Conservation (phyloP, 1,284 basidiomycete species). For the Trametes hirsuta region DNA sequence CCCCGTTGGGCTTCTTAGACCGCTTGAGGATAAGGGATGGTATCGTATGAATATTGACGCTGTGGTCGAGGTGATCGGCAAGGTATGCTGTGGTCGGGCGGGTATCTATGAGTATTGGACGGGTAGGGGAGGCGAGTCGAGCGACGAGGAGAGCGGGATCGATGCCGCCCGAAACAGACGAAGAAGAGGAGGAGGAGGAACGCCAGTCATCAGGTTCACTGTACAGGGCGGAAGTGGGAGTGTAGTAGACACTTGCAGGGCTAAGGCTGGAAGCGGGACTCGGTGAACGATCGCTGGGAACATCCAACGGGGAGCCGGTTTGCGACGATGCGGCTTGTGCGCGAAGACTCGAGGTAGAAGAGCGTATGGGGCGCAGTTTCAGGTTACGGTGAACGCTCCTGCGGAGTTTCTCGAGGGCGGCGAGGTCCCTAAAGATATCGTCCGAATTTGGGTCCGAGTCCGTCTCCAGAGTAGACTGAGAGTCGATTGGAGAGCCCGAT, state of each 20-base stretch:
- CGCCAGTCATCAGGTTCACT: constrained; percentile 31
- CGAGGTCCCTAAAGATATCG: constrained; percentile 68
- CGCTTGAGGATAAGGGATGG: constrained; percentile 87
- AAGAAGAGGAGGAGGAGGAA: constrained; percentile 29
- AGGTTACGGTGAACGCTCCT: constrained; percentile 74
- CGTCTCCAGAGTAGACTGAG: constrained; percentile 30
- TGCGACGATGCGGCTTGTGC: constrained; percentile 36
- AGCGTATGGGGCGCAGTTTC: constrained; percentile 72
- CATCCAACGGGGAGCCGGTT: constrained; percentile 29
- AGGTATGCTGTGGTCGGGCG: constrained; percentile 70
- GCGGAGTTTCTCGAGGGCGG: constrained; percentile 66
- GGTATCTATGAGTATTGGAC: constrained; percentile 80
- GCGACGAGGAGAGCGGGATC: constrained; percentile 51
- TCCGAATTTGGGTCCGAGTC: constrained; percentile 40
- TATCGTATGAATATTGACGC: constrained; percentile 76
- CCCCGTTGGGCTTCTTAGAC: constrained; percentile 67
- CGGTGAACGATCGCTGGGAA: constrained; percentile 39
- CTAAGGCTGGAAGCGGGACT: constrained; percentile 53
- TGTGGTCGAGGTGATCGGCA: constrained; percentile 62
- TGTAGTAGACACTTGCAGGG: constrained; percentile 59
- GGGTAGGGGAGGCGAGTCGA: constrained; percentile 52
- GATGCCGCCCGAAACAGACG: constrained; percentile 42
- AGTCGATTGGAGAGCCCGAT: constrained; percentile 33
- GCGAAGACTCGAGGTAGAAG: constrained; percentile 33
- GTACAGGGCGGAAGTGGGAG: constrained; percentile 50